Evolutionary conservation across 805 yeast species (phyloP), one percentile per base, ranked within the genome.

Genomic region (Pichia membranifaciens): DNA sequence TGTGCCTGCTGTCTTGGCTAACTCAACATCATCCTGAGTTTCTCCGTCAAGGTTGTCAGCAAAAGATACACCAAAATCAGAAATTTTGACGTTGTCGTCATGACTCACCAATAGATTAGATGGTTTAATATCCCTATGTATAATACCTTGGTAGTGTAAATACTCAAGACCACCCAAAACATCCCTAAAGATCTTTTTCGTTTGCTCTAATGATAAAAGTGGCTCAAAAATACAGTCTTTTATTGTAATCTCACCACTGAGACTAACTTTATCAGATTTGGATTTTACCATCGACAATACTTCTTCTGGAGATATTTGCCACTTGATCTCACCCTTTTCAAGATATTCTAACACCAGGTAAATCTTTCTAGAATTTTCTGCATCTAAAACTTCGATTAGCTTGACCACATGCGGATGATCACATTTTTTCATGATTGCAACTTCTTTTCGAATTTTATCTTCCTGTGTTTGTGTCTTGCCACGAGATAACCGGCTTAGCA

Each of bases 21-120:
- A 71, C 57, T 91, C 97, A 47, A 81, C 69, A 52, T 89, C 96
- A 54, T 77, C 72, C 52, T 87, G 96, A 51, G 75, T 70, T 48
- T 63, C 61, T 25, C 76, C 79, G 43, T 78, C 80, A 23, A 61
- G 38, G 32, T 56, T 59, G 1, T 67, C 61, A 1, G 91, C 88
- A 65, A 87, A 85, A 1, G 96, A 87, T 13, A 93, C 95, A 21
- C 99, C 98, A 67, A 91, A 93, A 68, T 91, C 99, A n/a, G 95
- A 82, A 36, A 91, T 93, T 66, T 93, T 93, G 22, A 90, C 96
- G 7, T 75, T 72, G 45, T 82, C 79, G 54, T 85, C 82, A 15
- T 75, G 67, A 25, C 85, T 73, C 2, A 89, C 80, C 48, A 91
- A 72, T 49, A 91, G 65, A 61, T 91, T 91, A 2, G 98, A 96